Conservation (phyloP, 2,329 filamentous ascomycete genomes). For the Aureobasidium sp. region DNA sequence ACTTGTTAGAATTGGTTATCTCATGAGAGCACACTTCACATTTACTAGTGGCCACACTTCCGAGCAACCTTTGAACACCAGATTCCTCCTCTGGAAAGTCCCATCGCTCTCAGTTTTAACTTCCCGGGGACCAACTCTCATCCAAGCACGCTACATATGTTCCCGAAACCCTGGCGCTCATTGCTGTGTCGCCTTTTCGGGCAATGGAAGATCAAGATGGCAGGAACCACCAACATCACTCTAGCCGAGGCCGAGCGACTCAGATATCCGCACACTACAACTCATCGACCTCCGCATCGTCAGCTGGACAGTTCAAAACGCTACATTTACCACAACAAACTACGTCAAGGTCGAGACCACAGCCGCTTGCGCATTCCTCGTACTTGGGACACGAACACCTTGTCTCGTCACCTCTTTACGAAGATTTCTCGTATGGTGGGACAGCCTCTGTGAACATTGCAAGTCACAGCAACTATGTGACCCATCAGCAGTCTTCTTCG, state of each 20-base stretch:
- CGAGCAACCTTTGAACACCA: background rate
- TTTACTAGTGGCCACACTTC: background rate
- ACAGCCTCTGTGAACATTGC: background rate
- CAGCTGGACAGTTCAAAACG: background rate
- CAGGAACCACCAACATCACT: background rate
- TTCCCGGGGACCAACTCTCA: background rate
- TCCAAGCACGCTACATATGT: background rate
- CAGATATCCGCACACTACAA: background rate
- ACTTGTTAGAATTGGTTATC: background rate
- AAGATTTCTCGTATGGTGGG: background rate
- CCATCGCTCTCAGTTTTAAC: background rate
- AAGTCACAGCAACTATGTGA: background rate
- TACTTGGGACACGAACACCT: background rate
- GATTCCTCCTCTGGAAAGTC: background rate
- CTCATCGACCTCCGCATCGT: background rate
- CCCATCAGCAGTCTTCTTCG: background rate
- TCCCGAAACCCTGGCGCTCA: background rate
- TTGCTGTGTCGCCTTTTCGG: background rate
- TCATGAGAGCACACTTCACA: background rate
- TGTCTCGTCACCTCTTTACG: background rate
- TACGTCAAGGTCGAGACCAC: background rate
- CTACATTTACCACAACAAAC: background rate
- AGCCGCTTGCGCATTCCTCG: background rate
- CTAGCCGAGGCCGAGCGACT: background rate
- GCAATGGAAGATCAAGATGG: constrained; percentile 1